Conservation (phyloP, 495 filamentous ascomycete genomes). For the Penicillium argentinense region DNA sequence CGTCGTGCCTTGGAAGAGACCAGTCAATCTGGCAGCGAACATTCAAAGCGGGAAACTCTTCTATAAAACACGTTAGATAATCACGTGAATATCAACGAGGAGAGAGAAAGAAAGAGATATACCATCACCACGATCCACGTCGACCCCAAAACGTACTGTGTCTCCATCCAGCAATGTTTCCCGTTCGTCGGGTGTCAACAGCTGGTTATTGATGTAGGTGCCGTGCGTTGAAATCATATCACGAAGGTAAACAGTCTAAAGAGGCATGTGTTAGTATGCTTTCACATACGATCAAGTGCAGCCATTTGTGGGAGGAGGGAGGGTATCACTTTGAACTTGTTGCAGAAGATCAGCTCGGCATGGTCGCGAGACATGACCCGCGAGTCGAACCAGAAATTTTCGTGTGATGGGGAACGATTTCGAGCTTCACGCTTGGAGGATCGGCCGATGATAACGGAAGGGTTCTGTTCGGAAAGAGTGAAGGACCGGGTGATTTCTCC, state of each 20-base stretch:
- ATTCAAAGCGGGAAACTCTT: conserved; percentile 40
- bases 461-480: conserved; percentile 25
- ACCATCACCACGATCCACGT: conserved; percentile 53
- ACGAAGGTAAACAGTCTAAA: conserved; percentile 41
- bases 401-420: conserved; percentile 42
- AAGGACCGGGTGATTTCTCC: conserved; percentile 29
- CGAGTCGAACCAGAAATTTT: conserved; percentile 78
- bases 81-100: background rate
- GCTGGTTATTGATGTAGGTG: conserved; percentile 50
- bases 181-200: conserved; percentile 35
- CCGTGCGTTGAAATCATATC: conserved; percentile 60
- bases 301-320: background rate
- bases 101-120: conserved; percentile 7
- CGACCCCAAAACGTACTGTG: conserved; percentile 53
- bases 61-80: conserved; percentile 25
- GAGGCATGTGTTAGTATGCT: conserved; percentile 16
- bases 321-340: conserved; percentile 42
- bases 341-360: conserved; percentile 55
- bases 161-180: conserved; percentile 43
- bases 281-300: no score
- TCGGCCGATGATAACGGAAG: conserved; percentile 51
- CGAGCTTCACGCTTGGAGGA: conserved; percentile 58
- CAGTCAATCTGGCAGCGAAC: conserved; percentile 38
- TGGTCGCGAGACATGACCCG: conserved; percentile 81
- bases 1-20: no score